Conservation (phyloP, 805 yeast genomes). For the Ogataea pini region DNA sequence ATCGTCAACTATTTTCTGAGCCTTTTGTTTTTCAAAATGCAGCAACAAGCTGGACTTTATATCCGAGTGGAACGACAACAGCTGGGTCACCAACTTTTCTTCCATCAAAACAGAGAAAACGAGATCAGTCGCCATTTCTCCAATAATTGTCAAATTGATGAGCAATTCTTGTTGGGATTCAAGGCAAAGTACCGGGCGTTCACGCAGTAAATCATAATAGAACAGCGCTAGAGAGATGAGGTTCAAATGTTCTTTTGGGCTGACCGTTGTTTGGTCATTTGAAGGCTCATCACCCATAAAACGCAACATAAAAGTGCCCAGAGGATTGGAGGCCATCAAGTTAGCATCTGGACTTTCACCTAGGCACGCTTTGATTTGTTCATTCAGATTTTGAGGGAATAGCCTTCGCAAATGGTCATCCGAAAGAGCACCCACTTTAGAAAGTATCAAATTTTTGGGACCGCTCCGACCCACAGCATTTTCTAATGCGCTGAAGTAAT, state of each 20-base stretch:
- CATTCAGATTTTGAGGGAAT: slow-evolving; percentile 10
- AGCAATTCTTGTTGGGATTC: slow-evolving; percentile 3
- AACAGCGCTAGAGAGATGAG: slow-evolving; percentile 9
- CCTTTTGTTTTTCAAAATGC: neutral
- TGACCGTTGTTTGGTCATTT: neutral
- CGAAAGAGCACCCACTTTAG: slow-evolving; percentile 9
- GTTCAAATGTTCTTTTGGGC: neutral
- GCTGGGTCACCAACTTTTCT: slow-evolving; percentile 10
- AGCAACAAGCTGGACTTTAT: neutral
- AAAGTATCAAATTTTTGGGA: neutral
- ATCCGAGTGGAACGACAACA: slow-evolving; percentile 14
- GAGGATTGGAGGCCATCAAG: slow-evolving; percentile 25
- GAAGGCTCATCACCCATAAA: slow-evolving; percentile 10
- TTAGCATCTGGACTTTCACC: slow-evolving; percentile 15
- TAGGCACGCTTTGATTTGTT: slow-evolving; percentile 1
- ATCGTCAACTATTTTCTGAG: neutral
- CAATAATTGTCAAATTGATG: slow-evolving; percentile 24
- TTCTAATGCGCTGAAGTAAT: slow-evolving; percentile 18
- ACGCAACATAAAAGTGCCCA: slow-evolving; percentile 24
- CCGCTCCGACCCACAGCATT: slow-evolving; percentile 3
- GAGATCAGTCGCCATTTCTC: slow-evolving; percentile 42
- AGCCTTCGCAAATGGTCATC: slow-evolving; percentile 1
- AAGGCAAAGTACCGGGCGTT: neutral
- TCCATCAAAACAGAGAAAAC: slow-evolving; percentile 29
- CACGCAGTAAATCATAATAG: slow-evolving; percentile 3